Conservation (phyloP, 2,329 filamentous ascomycete species). For the Lizonia empirigonia region DNA sequence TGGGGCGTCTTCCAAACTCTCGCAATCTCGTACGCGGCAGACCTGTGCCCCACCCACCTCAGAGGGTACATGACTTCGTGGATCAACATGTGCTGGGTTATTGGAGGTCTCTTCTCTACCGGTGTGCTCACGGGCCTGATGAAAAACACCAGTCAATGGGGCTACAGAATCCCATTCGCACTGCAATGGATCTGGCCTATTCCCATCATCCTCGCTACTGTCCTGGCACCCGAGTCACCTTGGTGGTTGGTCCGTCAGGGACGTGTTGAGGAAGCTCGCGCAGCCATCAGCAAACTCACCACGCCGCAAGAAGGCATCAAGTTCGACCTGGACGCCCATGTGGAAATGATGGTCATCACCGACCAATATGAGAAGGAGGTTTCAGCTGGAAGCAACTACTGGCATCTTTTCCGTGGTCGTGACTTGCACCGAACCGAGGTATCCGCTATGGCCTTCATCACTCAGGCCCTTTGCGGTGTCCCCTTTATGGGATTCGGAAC, state of each 20-base stretch:
- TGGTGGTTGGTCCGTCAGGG: conserved; percentile 57
- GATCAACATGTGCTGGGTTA: conserved; percentile 75
- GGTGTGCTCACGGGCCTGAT: conserved; percentile 71
- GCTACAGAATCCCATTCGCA: conserved; percentile 67
- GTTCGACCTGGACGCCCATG: conserved; percentile 54
- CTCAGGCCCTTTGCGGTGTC: conserved; percentile 46
- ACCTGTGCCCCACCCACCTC: conserved; percentile 71
- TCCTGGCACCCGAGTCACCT: conserved; percentile 67
- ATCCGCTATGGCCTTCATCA: conserved; percentile 55
- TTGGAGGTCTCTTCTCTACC: conserved; percentile 68
- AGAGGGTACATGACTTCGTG: conserved; percentile 63
- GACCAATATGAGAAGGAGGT: conserved; percentile 76
- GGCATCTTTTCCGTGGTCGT: conserved; percentile 79
- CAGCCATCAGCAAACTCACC: conserved; percentile 66
- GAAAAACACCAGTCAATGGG: conserved; percentile 66
- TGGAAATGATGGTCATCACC: conserved; percentile 89
- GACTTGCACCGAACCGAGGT: conserved; percentile 80
- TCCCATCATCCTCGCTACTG: conserved; percentile 67
- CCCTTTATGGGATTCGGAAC: conserved; percentile 35
- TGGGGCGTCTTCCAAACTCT: conserved; percentile 51
- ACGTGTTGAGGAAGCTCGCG: conserved; percentile 67
- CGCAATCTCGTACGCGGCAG: conserved; percentile 32
- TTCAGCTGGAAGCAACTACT: conserved; percentile 68
- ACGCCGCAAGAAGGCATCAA: conserved; percentile 52
- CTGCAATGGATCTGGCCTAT: conserved; percentile 77